Evolutionary conservation across 495 filamentous ascomycete genomes (phyloP), one percentile per base, ranked within the genome.

Genomic region (Talaromyces nanjingensis): DNA sequence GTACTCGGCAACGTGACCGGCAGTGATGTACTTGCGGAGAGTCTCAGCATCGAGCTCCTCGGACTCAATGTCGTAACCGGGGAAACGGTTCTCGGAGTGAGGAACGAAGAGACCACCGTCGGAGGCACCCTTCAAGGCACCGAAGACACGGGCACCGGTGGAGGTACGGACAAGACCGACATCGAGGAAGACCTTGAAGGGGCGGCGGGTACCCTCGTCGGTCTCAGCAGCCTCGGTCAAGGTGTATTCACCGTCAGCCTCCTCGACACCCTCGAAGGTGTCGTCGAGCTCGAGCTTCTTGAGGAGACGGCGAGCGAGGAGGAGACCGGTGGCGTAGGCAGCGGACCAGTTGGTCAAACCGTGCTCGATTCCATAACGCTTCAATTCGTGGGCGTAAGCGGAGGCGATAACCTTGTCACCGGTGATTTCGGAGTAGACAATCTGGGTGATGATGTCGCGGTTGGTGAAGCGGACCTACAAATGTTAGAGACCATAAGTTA

Each of bases 321-420:
- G 89, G 56, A 99, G 91, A 76, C 94, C 94, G 70, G 92, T 96
- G 75, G 90, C 85, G 83, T 99, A 98, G 76, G 94, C 91, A 66
- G 94, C 92, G 69, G 94, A 89, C 94, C 94, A 99, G 89, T 99
- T 99, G 87, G 94, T 98, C 71, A 98, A 87, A 81, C 94, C 94
- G 83, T 99, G 92, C 78, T 86, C 88, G 80, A 99, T 92, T 68
- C 94, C 94, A 82, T 98, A 99, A 76, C 86, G 86, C 83, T 89
- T 89, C 70, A 99, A 91, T 83, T 99, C 94, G 86, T 99, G 94
- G 68, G 89, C 85, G 89, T 99, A 99, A 75, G 94, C 94, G 58
- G 90, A 77, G 77, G 79, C 77, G 78, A 98, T 89, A 76, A 99
- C 87, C 86, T 97, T 98, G 87, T 99, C 94, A 71, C 94, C 94